These are phyloP conservation scores for Anthracocystis panici-leucophaei DNA, from an alignment of 1,284 basidiomycete species.

Conservation along the genomic window DNA sequence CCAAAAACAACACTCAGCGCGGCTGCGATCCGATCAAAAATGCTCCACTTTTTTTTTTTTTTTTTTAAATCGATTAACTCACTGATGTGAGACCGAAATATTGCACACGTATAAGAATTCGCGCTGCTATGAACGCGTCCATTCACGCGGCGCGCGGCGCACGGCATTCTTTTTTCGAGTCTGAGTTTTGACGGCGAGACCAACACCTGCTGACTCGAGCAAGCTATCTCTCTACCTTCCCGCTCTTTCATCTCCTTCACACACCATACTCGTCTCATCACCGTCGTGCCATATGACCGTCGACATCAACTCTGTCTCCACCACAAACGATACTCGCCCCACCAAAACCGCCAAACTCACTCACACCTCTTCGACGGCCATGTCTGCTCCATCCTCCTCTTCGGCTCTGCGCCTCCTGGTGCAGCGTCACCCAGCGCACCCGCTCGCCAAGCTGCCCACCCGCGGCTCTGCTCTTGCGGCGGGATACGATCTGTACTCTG, in stretches of 20 bases:
- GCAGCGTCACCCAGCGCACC: slow-evolving; percentile 79
- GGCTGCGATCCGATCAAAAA: neutral
- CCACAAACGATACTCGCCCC: neutral
- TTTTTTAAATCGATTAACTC: neutral
- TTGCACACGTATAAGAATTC: neutral
- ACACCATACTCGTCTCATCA: neutral
- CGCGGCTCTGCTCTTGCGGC: slow-evolving; percentile 87
- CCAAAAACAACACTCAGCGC: slow-evolving; percentile 14
- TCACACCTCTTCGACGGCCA: slow-evolving; percentile 8
- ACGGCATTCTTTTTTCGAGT: neutral
- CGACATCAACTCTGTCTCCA: neutral
- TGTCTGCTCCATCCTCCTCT: slow-evolving; percentile 17
- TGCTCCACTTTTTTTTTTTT: slow-evolving; percentile 8
- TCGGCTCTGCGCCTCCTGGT: slow-evolving; percentile 76
- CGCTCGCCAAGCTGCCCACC: slow-evolving; percentile 85
- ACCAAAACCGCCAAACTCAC: slow-evolving; percentile 28
- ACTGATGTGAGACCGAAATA: neutral
- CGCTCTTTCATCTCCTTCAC: neutral
- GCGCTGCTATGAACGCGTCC: slow-evolving; percentile 11
- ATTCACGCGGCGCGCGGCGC: slow-evolving; percentile 37
- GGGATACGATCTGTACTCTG: slow-evolving; percentile 94
- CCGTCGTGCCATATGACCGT: slow-evolving; percentile 8
- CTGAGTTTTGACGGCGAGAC: slow-evolving; percentile 15
- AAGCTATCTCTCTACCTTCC: neutral
- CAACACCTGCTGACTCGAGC: slow-evolving; percentile 18